Percentiles rank a stretch among this genome's conserved stretches.
These are phyloP conservation scores for Gamarada debralockiae DNA, from an alignment of 495 filamentous ascomycete species.

Conservation along the genomic window DNA sequence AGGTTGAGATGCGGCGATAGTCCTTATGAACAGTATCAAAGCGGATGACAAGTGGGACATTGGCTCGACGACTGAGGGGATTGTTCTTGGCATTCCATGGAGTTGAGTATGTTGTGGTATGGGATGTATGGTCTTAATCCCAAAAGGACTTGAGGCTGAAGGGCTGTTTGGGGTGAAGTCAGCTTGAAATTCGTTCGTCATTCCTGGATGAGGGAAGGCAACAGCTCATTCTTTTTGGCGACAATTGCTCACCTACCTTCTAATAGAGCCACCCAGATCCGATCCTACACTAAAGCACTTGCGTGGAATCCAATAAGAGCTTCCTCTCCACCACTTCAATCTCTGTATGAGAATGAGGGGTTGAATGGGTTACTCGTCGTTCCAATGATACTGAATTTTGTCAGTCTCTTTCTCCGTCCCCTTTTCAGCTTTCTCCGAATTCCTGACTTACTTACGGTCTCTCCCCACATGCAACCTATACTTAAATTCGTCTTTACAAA, in stretches of 20 bases:
- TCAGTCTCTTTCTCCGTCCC: no score
- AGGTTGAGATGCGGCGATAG: neutral
- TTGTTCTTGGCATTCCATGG: neutral
- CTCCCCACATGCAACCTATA: conserved; percentile 21
- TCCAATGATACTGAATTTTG: conserved; percentile 42
- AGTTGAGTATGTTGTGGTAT: conserved; percentile 19
- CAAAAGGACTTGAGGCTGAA: conserved; percentile 37
- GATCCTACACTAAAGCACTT: conserved; percentile 42
- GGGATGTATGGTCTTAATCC: conserved; percentile 60
- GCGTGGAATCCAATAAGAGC: conserved; percentile 40
- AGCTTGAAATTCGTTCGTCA: neutral
- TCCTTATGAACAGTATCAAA: neutral
- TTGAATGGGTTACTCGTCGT: conserved; percentile 60
- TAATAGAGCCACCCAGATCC: conserved; percentile 65
- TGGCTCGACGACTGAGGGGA: neutral
- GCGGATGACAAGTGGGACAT: neutral
- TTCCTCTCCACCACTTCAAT: conserved; percentile 54
- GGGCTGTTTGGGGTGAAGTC: conserved; percentile 3
- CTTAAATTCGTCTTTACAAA: conserved; percentile 53
- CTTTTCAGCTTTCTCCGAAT: no score
- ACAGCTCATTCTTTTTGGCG: no score
- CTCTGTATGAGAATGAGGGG: conserved; percentile 51
- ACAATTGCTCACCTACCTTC: neutral
- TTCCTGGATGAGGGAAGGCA: neutral
- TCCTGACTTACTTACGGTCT: conserved; percentile 48